These are phyloP conservation scores for Heliamphora pulchella DNA, from an alignment of 179 eudicot species.

Conservation along the genomic window DNA sequence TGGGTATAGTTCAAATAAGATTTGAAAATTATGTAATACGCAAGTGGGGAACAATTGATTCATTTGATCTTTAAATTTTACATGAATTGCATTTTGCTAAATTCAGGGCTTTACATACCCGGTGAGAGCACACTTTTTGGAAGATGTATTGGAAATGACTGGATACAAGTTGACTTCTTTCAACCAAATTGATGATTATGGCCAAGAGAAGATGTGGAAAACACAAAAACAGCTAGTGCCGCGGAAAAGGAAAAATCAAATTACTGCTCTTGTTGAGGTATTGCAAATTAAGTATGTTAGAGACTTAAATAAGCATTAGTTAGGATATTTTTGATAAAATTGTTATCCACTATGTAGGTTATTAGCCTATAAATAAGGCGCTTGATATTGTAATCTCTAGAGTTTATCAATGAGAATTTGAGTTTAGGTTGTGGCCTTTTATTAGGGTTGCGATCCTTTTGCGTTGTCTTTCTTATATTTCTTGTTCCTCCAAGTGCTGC, in stretches of 20 bases:
- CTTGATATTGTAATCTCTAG: no score
- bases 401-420: no score
- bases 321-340: no score
- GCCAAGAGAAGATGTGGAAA: slow-evolving; percentile 98
- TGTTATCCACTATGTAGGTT: no score
- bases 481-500: no score
- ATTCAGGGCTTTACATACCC: slow-evolving; percentile 89
- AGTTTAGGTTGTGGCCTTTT: no score
- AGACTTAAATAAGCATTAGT: no score
- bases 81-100: slow-evolving; percentile 10
- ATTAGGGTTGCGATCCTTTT: no score
- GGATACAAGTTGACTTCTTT: slow-evolving; percentile 90
- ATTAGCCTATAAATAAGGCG: no score
- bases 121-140: slow-evolving; percentile 84
- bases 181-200: slow-evolving; percentile 97
- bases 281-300: not conserved
- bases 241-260: slow-evolving; percentile 85
- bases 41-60: not conserved
- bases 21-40: not conserved
- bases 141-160: slow-evolving; percentile 84
- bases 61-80: not conserved
- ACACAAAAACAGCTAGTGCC: slow-evolving; percentile 80
- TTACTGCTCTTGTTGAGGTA: slow-evolving; percentile 93
- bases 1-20: not conserved
- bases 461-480: no score